A percentile compares a stretch with the other conserved stretches of the same genome.
Evolutionary conservation across 2,329 filamentous ascomycete species (phyloP).

Genomic region (Pseudocercospora fijiensis): DNA sequence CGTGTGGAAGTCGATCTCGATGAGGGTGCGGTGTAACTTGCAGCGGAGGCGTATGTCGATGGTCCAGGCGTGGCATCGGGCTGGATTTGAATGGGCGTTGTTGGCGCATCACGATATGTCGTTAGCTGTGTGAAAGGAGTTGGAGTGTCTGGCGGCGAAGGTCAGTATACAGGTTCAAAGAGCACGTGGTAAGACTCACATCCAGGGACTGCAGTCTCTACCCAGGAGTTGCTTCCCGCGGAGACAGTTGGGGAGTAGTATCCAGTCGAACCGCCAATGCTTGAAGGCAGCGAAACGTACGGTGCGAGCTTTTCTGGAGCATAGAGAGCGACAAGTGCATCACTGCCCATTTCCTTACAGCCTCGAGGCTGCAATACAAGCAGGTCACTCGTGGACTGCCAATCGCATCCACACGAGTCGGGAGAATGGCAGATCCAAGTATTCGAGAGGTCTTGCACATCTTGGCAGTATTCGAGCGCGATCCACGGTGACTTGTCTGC

Average conservation of each 20-base stretch:
- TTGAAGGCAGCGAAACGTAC: slow-evolving; percentile 33
- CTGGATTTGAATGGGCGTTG: slow-evolving; percentile 21
- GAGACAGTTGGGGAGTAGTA: slow-evolving; percentile 30
- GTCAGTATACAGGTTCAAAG: slow-evolving; percentile 9
- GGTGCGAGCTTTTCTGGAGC: slow-evolving; percentile 32
- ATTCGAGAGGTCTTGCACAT: slow-evolving; percentile 27
- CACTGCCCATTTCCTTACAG: slow-evolving; percentile 35
- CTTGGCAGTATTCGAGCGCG: slow-evolving; percentile 32
- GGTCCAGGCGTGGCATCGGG: slow-evolving; percentile 22
- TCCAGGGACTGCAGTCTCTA: slow-evolving; percentile 26
- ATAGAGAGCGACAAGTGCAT: slow-evolving; percentile 34
- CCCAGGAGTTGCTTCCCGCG: slow-evolving; percentile 29
- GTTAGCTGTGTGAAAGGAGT: slow-evolving; percentile 25
- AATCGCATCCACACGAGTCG: slow-evolving; percentile 35
- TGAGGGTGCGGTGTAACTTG: slow-evolving; percentile 10
- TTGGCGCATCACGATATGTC: slow-evolving; percentile 26
- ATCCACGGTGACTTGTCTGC: slow-evolving; percentile 35
- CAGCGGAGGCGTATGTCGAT: slow-evolving; percentile 22
- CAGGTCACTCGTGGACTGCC: slow-evolving; percentile 26
- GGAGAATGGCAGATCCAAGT: slow-evolving; percentile 36
- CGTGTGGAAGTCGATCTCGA: background rate
- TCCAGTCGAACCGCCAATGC: slow-evolving; percentile 29
- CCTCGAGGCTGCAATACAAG: slow-evolving; percentile 26
- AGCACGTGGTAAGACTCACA: slow-evolving; percentile 23
- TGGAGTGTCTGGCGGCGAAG: slow-evolving; percentile 23